phyloP scores from a whole-genome alignment of 2,329 filamentous ascomycete genomes.

The Escovopsis sp. region DNA sequence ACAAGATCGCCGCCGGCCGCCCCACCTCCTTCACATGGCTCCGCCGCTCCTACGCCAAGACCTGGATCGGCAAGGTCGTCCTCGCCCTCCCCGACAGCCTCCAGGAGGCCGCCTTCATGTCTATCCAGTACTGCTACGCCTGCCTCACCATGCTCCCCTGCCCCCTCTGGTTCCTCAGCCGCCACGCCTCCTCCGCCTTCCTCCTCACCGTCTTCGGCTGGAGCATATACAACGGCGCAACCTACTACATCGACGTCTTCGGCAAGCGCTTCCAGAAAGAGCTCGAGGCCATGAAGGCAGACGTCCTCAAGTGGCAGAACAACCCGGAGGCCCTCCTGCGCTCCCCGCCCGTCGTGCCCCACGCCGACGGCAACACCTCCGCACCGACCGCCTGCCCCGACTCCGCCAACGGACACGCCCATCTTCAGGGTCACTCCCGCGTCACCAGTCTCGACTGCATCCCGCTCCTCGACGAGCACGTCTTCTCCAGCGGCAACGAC shows the following conservation, averaged over 20 bases:
- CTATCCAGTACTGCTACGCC: conserved; percentile 87
- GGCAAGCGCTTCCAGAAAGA: conserved; percentile 95
- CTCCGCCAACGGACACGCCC: conserved; percentile 6
- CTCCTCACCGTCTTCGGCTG: conserved; percentile 73
- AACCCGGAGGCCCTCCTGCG: conserved; percentile 31
- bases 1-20: conserved; percentile 88
- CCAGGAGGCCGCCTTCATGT: conserved; percentile 87
- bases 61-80: conserved; percentile 76
- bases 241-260: conserved; percentile 96
- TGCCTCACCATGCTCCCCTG: conserved; percentile 88
- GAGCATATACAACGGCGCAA: conserved; percentile 94
- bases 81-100: conserved; percentile 57
- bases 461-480: conserved; percentile 36
- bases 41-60: conserved; percentile 76
- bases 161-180: conserved; percentile 85
- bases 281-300: conserved; percentile 71
- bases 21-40: conserved; percentile 98
- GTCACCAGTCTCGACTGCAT: conserved; percentile 35
- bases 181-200: conserved; percentile 63
- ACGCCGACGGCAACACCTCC: conserved; percentile 9
- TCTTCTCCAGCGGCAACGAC: conserved; percentile 23
- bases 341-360: conserved; percentile 19
- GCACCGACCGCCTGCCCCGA: conserved; percentile 6
- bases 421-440: conserved; percentile 9
- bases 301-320: conserved; percentile 78